These are phyloP conservation scores for Talaromyces pinophilus DNA, from an alignment of 2,329 filamentous ascomycete species.

Conservation along the genomic window DNA sequence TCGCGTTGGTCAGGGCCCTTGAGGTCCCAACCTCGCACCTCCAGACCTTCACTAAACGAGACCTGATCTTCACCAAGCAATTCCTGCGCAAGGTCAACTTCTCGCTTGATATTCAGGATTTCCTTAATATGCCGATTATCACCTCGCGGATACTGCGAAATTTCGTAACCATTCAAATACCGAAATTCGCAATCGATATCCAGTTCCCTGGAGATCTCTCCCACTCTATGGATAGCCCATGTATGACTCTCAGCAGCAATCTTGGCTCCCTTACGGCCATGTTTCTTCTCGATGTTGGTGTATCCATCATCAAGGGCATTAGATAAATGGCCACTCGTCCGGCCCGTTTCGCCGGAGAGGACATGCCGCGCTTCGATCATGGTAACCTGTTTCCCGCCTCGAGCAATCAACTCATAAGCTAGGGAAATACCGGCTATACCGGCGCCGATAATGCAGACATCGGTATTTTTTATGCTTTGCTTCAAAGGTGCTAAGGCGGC, in stretches of 20 bases:
- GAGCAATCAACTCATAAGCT: background rate
- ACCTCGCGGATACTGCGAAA: background rate
- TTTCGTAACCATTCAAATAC: background rate
- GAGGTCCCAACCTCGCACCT: background rate
- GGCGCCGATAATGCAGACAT: background rate
- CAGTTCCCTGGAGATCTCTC: background rate
- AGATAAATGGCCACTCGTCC: conserved; percentile 1
- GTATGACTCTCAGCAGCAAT: conserved; percentile 2
- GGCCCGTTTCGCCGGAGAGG: conserved; percentile 1
- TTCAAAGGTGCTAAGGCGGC: background rate
- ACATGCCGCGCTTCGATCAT: conserved; percentile 4
- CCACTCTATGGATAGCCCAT: background rate
- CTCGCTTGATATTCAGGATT: background rate
- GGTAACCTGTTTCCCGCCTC: background rate
- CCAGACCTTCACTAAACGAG: background rate
- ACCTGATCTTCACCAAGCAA: background rate
- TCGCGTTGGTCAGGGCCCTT: background rate
- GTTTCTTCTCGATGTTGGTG: background rate
- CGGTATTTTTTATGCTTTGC: background rate
- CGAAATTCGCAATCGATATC: conserved; percentile 1
- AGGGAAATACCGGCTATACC: background rate
- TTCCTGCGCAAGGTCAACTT: background rate
- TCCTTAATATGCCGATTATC: background rate
- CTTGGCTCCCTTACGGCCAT: background rate
- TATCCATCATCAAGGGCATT: conserved; percentile 3